Conservation (phyloP, 208 protist species). For the Trypanosoma boissoni region DNA sequence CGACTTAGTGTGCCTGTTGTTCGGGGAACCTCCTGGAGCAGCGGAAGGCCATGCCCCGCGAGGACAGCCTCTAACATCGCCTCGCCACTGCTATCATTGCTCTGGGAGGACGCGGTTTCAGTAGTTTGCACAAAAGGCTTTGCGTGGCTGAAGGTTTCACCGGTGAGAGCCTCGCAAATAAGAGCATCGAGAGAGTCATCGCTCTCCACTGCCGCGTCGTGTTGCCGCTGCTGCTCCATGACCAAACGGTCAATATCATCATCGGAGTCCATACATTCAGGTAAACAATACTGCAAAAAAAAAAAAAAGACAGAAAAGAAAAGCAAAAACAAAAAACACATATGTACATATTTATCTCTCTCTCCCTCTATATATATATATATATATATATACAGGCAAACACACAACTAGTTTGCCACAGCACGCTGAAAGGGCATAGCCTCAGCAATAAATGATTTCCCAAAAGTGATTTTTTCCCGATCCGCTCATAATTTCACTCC, state of each 20-base stretch:
- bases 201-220: too few species aligned
- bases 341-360: slow-evolving; percentile 4
- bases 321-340: not conserved
- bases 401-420: too few species aligned
- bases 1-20: too few species aligned
- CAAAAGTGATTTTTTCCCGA: too few species aligned
- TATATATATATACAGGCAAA: too few species aligned
- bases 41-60: slow-evolving; percentile 2
- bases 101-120: too few species aligned
- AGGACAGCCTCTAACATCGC: slow-evolving; percentile 5
- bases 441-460: too few species aligned
- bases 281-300: not conserved
- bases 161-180: not conserved
- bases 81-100: not conserved
- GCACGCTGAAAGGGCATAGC: too few species aligned
- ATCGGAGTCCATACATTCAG: slow-evolving; percentile 21
- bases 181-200: not conserved
- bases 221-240: not conserved
- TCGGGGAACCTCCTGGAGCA: too few species aligned
- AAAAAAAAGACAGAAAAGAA: slow-evolving; percentile 1
- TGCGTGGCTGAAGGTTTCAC: not conserved
- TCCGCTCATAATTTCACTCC: too few species aligned
- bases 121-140: not conserved
- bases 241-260: slow-evolving; percentile 26
- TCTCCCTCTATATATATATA: too few species aligned